Evolutionary conservation across 495 filamentous ascomycete genomes (phyloP).

Genomic region (Hypoxylon subgilvum): DNA sequence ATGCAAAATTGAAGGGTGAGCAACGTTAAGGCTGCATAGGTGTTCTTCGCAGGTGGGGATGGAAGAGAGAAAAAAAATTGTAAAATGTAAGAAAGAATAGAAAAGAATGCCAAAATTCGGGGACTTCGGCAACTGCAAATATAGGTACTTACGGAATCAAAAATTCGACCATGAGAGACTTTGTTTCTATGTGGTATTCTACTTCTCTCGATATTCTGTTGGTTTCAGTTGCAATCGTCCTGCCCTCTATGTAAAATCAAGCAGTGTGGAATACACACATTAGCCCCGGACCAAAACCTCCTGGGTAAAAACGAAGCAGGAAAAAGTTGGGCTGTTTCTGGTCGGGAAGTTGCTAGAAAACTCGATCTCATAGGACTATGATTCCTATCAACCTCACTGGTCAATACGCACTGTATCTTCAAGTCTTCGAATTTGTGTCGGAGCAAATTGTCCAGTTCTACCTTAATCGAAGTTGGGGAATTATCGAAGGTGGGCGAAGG

Average conservation of each 20-base stretch:
- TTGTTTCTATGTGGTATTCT: conserved; percentile 9
- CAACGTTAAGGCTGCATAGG: conserved; percentile 7
- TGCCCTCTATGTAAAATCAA: conserved; percentile 11
- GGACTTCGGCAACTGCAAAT: conserved; percentile 15
- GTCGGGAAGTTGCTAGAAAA: conserved; percentile 29
- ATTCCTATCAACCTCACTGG: conserved; percentile 7
- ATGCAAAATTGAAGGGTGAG: conserved; percentile 2
- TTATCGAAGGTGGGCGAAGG: not conserved
- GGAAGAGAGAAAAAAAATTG: conserved; percentile 2
- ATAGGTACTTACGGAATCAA: conserved; percentile 6
- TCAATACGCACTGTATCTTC: not conserved
- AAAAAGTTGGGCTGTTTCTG: conserved; percentile 7
- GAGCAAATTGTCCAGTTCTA: conserved; percentile 15
- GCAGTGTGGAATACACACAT: conserved; percentile 4
- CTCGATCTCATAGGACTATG: conserved; percentile 33
- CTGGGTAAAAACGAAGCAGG: conserved; percentile 11
- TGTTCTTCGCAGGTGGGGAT: conserved; percentile 2
- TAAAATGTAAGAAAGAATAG: too few species aligned
- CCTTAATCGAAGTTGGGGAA: not conserved
- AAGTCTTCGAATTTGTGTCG: conserved; percentile 3
- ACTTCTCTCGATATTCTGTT: too few species aligned
- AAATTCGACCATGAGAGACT: conserved; percentile 9
- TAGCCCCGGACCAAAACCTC: conserved; percentile 39
- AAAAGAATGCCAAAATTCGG: conserved; percentile 8
- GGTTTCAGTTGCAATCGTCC: too few species aligned